Evolutionary conservation across 176 grass and related monocot species (phyloP).

Genomic region (Rhynchospora breviuscula): DNA sequence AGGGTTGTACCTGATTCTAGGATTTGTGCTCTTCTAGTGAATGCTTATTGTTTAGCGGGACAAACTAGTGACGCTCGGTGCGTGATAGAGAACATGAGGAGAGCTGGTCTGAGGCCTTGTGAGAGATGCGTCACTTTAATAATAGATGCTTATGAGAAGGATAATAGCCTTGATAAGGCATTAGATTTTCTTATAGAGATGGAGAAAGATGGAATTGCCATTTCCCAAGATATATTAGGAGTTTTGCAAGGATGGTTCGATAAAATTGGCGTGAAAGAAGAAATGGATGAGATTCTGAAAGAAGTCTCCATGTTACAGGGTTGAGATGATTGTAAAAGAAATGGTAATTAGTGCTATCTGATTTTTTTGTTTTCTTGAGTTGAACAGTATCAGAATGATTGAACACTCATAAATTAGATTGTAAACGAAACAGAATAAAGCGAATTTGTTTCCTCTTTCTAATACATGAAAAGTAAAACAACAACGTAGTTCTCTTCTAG

Average conservation of each 20-base stretch:
- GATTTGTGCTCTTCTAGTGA: conserved; percentile 69
- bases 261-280: conserved; percentile 56
- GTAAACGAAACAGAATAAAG: background rate
- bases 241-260: conserved; percentile 58
- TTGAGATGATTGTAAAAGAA: background rate
- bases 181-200: conserved; percentile 66
- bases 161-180: conserved; percentile 42
- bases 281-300: conserved; percentile 52
- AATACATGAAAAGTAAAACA: background rate
- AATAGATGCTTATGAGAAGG: conserved; percentile 50
- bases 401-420: background rate
- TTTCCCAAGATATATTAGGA: conserved; percentile 48
- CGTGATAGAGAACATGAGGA: conserved; percentile 59
- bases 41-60: conserved; percentile 58
- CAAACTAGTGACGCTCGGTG: conserved; percentile 30
- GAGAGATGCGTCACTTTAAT: conserved; percentile 52
- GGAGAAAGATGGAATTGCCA: conserved; percentile 41
- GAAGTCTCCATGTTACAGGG: conserved; percentile 18
- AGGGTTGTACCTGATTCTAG: conserved; percentile 60
- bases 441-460: background rate
- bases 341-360: background rate
- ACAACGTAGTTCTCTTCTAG: background rate
- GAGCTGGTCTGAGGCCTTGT: conserved; percentile 37
- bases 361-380: background rate
- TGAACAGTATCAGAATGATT: background rate